Percentiles rank a stretch among this genome's conserved stretches.
phyloP scores from a whole-genome alignment of 352 stramenopile species.

The Blastocystis sp. region DNA sequence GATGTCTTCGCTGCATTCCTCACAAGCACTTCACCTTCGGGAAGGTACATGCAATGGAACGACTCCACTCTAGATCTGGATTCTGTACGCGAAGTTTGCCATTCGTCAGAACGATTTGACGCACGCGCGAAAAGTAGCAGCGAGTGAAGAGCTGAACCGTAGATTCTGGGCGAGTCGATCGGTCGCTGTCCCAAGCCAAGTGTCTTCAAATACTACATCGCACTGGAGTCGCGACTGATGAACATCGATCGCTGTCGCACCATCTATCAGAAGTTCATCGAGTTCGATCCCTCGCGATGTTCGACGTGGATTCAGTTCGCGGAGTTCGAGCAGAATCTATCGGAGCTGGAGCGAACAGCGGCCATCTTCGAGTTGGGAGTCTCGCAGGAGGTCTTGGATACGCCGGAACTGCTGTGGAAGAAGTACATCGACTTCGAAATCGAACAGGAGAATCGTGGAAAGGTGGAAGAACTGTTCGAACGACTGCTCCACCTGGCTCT shows the following conservation, averaged over 20 bases:
- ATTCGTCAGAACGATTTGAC: constrained; percentile 86
- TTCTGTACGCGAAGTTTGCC: constrained; percentile 90
- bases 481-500: constrained; percentile 88
- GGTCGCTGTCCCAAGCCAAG: constrained; percentile 85
- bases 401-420: constrained; percentile 98
- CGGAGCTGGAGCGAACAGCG: constrained; percentile 83
- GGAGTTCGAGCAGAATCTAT: constrained; percentile 87
- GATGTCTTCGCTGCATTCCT: constrained; percentile 84
- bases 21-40: constrained; percentile 93
- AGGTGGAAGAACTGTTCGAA: constrained; percentile 86
- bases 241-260: constrained; percentile 84
- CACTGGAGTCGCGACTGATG: constrained; percentile 91
- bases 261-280: constrained; percentile 78
- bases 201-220: constrained; percentile 84
- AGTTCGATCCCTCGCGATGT: constrained; percentile 69
- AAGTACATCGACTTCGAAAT: constrained; percentile 98
- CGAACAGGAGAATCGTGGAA: constrained; percentile 69
- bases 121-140: constrained; percentile 75
- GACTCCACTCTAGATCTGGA: constrained; percentile 76
- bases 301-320: constrained; percentile 76
- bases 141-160: neutral
- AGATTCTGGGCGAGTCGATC: constrained; percentile 83
- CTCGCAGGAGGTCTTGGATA: constrained; percentile 86
- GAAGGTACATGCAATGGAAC: constrained; percentile 70
- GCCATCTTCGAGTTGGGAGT: constrained; percentile 93